Evolutionary conservation across 345 rosid species (phyloP), one percentile per base, ranked within the genome.

Genomic region (Barbarea vulgaris): DNA sequence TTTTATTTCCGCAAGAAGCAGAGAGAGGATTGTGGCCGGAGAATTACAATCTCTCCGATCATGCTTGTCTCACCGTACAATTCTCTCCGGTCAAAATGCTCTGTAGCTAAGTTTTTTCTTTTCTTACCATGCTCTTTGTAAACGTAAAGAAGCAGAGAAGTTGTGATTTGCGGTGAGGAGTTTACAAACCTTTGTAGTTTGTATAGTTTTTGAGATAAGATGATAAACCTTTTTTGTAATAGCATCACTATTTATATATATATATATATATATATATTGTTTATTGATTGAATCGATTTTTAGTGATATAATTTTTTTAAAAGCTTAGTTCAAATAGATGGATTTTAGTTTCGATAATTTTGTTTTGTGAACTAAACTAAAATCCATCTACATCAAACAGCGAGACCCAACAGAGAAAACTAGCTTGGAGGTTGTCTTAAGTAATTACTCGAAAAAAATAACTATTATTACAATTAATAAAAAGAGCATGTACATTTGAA

Each of bases 1-100:
- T 80, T 74, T 85, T 94, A 59, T 94, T 85, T 64, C 98, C 98
- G 3, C 81, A 81, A 39, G 98, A 94, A 85, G 95, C 83, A 65
- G 98, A 94, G 85, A 90, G 82, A 77, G 97, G 97, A 71, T 77
- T 77, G 70, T 94, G 98, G 96, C 98, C 98, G 0, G 96, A 91
- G 65, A 83, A 85, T 71, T 89, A 91, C 78, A 88, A 80, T 44
- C 89, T 94, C 15, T 94, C 96, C 0, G 98, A 94, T 77, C 98
- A 94, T 65, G 97, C 97, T 36, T 83, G 91, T 27, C 97, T 91
- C 63, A 90, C 93, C 0, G 97, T 90, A 19, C 90, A 86, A 17
- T 90, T 94, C 67, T 87, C 93, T 9, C 98, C 96, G 0, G 84
- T 90, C 64, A 83, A 81, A 75, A 84, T 94, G 88, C 84, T 81